These are phyloP conservation scores for Diplodia corticola DNA, from an alignment of 2,329 filamentous ascomycete genomes.

Conservation along the genomic window DNA sequence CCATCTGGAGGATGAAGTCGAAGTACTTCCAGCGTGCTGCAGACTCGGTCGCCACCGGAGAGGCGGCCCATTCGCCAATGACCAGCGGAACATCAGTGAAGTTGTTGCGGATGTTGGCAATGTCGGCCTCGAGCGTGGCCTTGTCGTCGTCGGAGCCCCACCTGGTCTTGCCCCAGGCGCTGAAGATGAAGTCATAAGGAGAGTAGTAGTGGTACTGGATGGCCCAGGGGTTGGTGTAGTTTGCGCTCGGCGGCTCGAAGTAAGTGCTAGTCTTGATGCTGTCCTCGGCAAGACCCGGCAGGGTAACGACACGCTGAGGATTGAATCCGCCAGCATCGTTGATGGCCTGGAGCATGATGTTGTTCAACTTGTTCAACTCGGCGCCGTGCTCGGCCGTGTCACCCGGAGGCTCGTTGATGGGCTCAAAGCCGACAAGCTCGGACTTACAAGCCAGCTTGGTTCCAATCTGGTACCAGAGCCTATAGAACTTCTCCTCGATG, in stretches of 20 bases:
- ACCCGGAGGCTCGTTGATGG: slow-evolving; percentile 61
- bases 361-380: slow-evolving; percentile 57
- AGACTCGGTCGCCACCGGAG: slow-evolving; percentile 52
- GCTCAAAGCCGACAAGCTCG: slow-evolving; percentile 56
- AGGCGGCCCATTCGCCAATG: slow-evolving; percentile 60
- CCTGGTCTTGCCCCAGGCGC: slow-evolving; percentile 59
- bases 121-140: slow-evolving; percentile 50
- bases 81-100: slow-evolving; percentile 58
- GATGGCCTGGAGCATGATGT: slow-evolving; percentile 57
- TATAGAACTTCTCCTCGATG: slow-evolving; percentile 59
- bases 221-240: slow-evolving; percentile 58
- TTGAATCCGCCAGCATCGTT: slow-evolving; percentile 59
- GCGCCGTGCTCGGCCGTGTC: slow-evolving; percentile 53
- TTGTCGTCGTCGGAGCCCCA: slow-evolving; percentile 60
- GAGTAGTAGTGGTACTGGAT: slow-evolving; percentile 65
- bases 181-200: slow-evolving; percentile 49
- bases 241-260: slow-evolving; percentile 51
- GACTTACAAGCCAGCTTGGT: slow-evolving; percentile 57
- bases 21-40: slow-evolving; percentile 61
- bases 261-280: slow-evolving; percentile 55
- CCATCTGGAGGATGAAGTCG: slow-evolving; percentile 54
- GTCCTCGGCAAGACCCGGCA: slow-evolving; percentile 56
- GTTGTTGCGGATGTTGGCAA: slow-evolving; percentile 54
- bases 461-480: slow-evolving; percentile 60
- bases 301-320: slow-evolving; percentile 55